Percentiles rank a stretch among this genome's conserved stretches.
Conservation (phyloP, 768 basidiomycete species). For the Leccinum imitatum region DNA sequence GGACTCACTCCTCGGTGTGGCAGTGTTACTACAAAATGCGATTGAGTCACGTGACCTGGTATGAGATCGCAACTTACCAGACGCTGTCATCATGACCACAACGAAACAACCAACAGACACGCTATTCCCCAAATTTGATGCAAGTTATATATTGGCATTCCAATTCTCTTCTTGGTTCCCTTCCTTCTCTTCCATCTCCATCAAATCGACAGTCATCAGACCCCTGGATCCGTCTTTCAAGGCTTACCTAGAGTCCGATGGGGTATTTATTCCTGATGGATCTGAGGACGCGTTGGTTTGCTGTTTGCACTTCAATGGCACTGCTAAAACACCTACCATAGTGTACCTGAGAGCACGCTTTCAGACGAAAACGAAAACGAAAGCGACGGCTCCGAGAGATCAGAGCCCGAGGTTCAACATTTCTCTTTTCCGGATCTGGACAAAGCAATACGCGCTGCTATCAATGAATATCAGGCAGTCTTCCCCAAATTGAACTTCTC, state of each 20-base stretch:
- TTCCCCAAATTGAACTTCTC: conserved; percentile 98
- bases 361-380: conserved; percentile 63
- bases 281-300: conserved; percentile 70
- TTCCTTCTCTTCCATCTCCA: conserved; percentile 55
- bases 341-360: conserved; percentile 52
- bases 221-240: conserved; percentile 64
- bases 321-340: conserved; percentile 25
- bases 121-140: conserved; percentile 53
- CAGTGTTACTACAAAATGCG: background rate
- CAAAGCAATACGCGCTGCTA: conserved; percentile 57
- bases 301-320: background rate
- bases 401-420: conserved; percentile 34
- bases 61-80: background rate
- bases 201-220: conserved; percentile 73
- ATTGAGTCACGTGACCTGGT: conserved; percentile 13
- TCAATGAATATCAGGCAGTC: conserved; percentile 74
- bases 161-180: conserved; percentile 90
- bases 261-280: conserved; percentile 81
- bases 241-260: conserved; percentile 77
- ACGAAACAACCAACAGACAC: background rate
- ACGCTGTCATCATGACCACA: background rate
- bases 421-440: conserved; percentile 87
- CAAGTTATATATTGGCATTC: conserved; percentile 61
- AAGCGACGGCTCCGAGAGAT: conserved; percentile 35
- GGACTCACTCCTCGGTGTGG: background rate